Conservation (phyloP, 345 rosid genomes). For the Linum tenue region DNA sequence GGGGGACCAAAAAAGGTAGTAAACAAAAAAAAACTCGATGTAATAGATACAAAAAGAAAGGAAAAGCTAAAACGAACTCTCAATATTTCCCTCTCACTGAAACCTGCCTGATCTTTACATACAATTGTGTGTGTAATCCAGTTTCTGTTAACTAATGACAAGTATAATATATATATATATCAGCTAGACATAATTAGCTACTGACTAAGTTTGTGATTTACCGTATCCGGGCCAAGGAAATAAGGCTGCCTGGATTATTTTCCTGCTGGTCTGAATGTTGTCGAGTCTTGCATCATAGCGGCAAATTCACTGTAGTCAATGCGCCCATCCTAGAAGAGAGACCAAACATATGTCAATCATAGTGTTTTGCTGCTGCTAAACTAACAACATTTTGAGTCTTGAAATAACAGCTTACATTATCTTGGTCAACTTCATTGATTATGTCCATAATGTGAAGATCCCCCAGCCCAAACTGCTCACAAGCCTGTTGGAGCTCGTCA, state of each 20-base stretch:
- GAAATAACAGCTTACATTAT: not conserved
- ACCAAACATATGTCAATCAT: not conserved
- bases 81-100: slow-evolving; percentile 7
- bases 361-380: too few relatives aligned
- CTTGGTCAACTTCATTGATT: not conserved
- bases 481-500: not conserved
- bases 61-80: slow-evolving; percentile 9
- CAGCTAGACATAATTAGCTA: not conserved
- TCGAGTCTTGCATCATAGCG: slow-evolving; percentile 10
- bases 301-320: slow-evolving; percentile 13
- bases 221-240: not conserved
- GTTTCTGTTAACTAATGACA: slow-evolving; percentile 9
- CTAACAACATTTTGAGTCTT: not conserved
- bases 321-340: slow-evolving; percentile 9
- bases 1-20: not conserved
- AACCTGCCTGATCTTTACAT: slow-evolving; percentile 27
- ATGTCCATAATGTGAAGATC: not conserved
- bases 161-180: slow-evolving; percentile 5
- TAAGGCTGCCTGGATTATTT: not conserved
- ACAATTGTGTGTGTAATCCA: not conserved
- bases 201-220: not conserved
- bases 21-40: slow-evolving; percentile 5
- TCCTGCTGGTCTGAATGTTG: slow-evolving; percentile 3
- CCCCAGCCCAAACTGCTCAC: not conserved
- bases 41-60: slow-evolving; percentile 16